Percentiles rank a stretch among this genome's conserved stretches.
Evolutionary conservation across 2,329 filamentous ascomycete species (phyloP).

Genomic region (Talaromyces pinophilus): DNA sequence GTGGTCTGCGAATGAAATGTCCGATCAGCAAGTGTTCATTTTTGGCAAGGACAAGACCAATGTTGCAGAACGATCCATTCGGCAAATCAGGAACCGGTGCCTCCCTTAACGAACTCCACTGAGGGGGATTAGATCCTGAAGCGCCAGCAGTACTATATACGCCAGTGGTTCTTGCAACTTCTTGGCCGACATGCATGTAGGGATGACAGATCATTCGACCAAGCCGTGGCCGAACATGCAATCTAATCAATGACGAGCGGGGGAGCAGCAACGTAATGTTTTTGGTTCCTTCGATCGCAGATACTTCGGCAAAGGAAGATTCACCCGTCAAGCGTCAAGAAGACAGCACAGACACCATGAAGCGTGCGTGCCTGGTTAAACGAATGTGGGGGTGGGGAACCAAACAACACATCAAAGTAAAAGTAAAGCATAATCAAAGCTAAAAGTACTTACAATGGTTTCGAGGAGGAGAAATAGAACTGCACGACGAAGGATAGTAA

Average conservation of each 20-base stretch:
- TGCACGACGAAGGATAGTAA: constrained; percentile 22
- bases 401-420: neutral
- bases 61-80: neutral
- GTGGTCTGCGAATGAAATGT: constrained; percentile 19
- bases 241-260: neutral
- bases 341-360: constrained; percentile 1
- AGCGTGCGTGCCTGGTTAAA: constrained; percentile 7
- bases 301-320: neutral
- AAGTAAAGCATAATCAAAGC: neutral
- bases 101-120: constrained; percentile 10
- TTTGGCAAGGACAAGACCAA: constrained; percentile 1
- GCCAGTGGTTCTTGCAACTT: neutral
- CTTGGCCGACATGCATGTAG: constrained; percentile 10
- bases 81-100: constrained; percentile 4
- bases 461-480: constrained; percentile 21
- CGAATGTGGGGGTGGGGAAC: constrained; percentile 2
- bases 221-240: constrained; percentile 4
- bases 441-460: constrained; percentile 15
- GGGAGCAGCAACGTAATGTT: neutral
- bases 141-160: neutral
- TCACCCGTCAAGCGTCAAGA: neutral
- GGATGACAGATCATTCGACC: constrained; percentile 11
- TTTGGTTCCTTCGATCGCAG: neutral
- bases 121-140: constrained; percentile 4
- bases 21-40: constrained; percentile 10